Evolutionary conservation across 108 stramenopile species (phyloP), one percentile per base, ranked within the genome.

Genomic region (Pseudonitzschia multistriata): DNA sequence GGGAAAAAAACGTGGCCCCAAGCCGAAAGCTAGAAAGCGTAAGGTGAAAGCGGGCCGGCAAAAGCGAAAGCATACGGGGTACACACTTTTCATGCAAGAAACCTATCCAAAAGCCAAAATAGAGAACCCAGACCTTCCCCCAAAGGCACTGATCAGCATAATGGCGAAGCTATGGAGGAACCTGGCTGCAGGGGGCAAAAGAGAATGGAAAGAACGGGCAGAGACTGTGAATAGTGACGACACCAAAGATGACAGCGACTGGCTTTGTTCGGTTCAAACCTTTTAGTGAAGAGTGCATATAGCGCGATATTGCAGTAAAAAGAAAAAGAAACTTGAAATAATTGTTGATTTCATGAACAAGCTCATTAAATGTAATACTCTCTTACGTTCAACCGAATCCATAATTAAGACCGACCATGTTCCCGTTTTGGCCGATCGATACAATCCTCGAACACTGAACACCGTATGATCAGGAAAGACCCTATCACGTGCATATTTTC

Each of bases 1-100:
- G 63, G 83, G 83, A 5, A 79, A 79, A 57, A 84, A 84, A 61
- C 77, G 83, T 6, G 83, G 83, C 22, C 73, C 80, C 29, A 84
- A 84, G 50, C 77, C 77, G n/a, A 78, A 79, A 62, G 36, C 55
- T 5, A 59, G 78, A 14, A 79, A 79, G 39, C 83, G 83, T 11
- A 70, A 74, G 27, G n/a, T 21, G 49, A 79, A 84, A 47, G 74
- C 83, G 6, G 71, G 76, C 64, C 66, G 78, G 52, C 56, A 45
- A 4, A 84, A 81, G 49, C 77, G 83, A 33, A 62, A 79, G 42
- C 80, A 81, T 36, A 84, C 83, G 0, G 83, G 66, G 4, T 84
- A 84, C 39, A 84, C 83, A 0, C 35, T 84, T 15, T 84, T 79
- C 57, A 67, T 84, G 61, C 73, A 78, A 14, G 79, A 81, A 49